Percentiles rank a stretch among this genome's conserved stretches.
phyloP scores from a whole-genome alignment of 331 rosid species.

The Rosa hybrid region DNA sequence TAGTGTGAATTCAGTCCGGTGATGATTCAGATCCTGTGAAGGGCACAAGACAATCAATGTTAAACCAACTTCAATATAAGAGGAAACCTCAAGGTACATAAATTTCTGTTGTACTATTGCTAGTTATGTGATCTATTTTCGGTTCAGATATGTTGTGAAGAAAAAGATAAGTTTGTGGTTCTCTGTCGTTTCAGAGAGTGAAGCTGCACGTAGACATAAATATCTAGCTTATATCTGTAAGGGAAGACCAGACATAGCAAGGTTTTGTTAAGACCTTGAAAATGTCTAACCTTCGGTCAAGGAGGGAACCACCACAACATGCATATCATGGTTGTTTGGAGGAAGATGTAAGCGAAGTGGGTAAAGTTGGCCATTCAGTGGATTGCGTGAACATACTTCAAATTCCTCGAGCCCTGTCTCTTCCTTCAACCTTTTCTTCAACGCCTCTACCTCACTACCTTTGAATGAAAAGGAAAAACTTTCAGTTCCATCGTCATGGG shows the following conservation, averaged over 20 bases:
- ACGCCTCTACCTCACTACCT: slow-evolving; percentile 54
- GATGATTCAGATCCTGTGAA: not conserved
- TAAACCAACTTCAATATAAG: slow-evolving; percentile 10
- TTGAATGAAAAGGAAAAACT: slow-evolving; percentile 53
- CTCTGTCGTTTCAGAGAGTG: not conserved
- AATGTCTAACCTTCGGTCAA: slow-evolving; percentile 31
- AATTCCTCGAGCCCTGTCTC: slow-evolving; percentile 55
- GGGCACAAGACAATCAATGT: slow-evolving; percentile 14
- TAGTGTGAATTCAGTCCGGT: not conserved
- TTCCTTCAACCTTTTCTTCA: slow-evolving; percentile 51
- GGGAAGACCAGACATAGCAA: not conserved
- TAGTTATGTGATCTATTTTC: not conserved
- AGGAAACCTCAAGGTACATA: not conserved
- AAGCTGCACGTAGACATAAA: not conserved
- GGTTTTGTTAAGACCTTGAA: not conserved
- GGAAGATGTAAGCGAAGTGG: slow-evolving; percentile 84
- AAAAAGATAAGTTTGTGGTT: not conserved
- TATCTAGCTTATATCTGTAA: not conserved
- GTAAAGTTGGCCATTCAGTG: slow-evolving; percentile 66
- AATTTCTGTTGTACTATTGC: not conserved
- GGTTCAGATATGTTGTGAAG: too few species aligned
- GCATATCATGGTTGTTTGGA: slow-evolving; percentile 69
- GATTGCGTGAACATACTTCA: slow-evolving; percentile 73
- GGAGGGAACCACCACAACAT: slow-evolving; percentile 66
- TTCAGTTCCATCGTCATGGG: slow-evolving; percentile 24